Base-by-base conservation (phyloP, 257 asterid species). In the Solanum ossicruentum region DNA sequence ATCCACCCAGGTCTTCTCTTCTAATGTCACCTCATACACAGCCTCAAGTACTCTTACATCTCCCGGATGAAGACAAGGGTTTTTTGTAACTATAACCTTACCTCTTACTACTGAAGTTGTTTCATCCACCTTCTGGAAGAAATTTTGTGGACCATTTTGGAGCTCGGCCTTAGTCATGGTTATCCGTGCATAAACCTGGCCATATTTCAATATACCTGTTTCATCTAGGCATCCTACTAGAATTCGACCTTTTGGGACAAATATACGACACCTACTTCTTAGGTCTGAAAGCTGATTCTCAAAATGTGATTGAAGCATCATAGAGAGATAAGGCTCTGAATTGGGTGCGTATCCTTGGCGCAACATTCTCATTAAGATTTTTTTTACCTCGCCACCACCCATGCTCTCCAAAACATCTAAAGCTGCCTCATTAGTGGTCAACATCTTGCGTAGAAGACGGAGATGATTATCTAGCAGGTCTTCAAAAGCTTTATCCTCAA, bases 51-150 rank as follows among this genome's bases (percentile, higher is more conserved):
- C 97, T 86, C 99, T 86, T 51, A 96, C 91, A 88, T 96, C 98
- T 60, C 99, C 98, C 0, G 99, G 99, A 87, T 96, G 99, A 63
- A 96, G 97, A 88, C 99, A 96, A 1, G 99, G 99, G 75, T 96
- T 96, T 87, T 93, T 96, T 4, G 99, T 96, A 13, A 96, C 97
- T 13, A 93, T 93, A 65, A 96, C 97, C 91, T 89, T 93, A 85
- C 99, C 98, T 80, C 26, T 91, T 70, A 96, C 86, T 79, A 95
- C 87, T 71, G 88, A 84, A 52, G 97, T 93, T 51, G 86, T 89
- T 39, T 87, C 96, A 85, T 95, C 97, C 51, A 90, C 90, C 90
- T 84, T 92, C 45, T 87, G 87, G 79, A 92, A 91, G 89, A 70
- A 93, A 10, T 55, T 54, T 88, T 91, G 91, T n/a, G 91, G 88